phyloP scores from a whole-genome alignment of 768 basidiomycete genomes.

The Sarcodon aspratus region DNA sequence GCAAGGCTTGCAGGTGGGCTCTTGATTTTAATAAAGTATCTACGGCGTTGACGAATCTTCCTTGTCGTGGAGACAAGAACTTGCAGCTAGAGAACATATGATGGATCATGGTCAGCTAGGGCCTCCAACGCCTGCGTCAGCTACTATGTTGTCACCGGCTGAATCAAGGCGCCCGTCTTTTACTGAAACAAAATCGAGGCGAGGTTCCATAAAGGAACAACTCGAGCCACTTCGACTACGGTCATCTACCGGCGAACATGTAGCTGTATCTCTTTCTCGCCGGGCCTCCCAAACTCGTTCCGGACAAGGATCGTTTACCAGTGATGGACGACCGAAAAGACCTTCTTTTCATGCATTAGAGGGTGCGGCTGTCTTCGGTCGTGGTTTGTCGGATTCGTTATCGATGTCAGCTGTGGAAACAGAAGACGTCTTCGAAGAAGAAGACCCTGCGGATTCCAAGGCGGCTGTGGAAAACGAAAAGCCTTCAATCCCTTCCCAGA shows the following conservation, averaged over 20 bases:
- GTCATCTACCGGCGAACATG: conserved; percentile 1
- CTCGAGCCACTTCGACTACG: conserved; percentile 3
- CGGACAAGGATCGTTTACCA: not conserved
- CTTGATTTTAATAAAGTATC: not conserved
- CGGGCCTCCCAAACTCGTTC: not conserved
- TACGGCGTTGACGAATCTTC: conserved; percentile 1
- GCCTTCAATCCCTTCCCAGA: conserved; percentile 8
- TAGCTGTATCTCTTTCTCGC: too few species aligned
- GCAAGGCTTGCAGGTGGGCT: conserved; percentile 80
- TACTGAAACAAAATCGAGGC: conserved; percentile 7
- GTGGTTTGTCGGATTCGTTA: conserved; percentile 26
- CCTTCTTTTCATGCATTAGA: conserved; percentile 10
- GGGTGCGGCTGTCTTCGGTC: conserved; percentile 15
- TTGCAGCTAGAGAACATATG: conserved; percentile 91
- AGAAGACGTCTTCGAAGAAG: conserved; percentile 29
- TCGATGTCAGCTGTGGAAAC: conserved; percentile 45
- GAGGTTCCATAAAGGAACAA: not conserved
- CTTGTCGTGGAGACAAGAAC: conserved; percentile 46
- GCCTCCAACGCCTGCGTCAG: conserved; percentile 43
- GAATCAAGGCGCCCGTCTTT: conserved; percentile 31
- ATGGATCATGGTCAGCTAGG: conserved; percentile 78
- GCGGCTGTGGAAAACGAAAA: conserved; percentile 6
- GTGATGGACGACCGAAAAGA: conserved; percentile 3
- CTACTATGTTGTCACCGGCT: conserved; percentile 32
- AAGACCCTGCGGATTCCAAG: conserved; percentile 8